Conservation (phyloP, 1,139 yeast genomes). For the Nadsonia starkeyi-henricii region DNA sequence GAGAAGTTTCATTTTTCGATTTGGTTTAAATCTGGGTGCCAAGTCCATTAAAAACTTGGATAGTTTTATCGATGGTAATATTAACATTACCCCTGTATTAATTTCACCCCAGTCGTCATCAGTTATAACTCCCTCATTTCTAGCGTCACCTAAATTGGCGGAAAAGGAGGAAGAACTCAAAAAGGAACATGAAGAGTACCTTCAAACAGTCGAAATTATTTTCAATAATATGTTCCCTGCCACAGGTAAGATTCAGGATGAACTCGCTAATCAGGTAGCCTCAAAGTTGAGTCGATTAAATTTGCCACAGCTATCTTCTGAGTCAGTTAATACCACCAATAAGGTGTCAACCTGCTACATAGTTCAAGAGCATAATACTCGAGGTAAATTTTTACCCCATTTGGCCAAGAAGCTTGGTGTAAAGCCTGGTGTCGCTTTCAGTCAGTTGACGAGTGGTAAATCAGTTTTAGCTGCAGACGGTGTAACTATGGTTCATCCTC, state of each 20-base stretch:
- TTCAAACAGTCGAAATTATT: slow-evolving; percentile 6
- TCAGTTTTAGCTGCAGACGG: slow-evolving; percentile 37
- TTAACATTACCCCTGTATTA: slow-evolving; percentile 8
- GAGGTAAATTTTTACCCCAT: slow-evolving; percentile 64
- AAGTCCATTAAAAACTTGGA: neutral
- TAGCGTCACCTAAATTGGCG: neutral
- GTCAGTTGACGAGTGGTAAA: slow-evolving; percentile 46
- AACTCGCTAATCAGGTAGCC: slow-evolving; percentile 3
- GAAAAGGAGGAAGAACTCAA: neutral
- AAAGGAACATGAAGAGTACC: slow-evolving; percentile 4
- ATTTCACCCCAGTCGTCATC: neutral
- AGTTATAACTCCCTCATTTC: neutral
- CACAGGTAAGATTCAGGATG: slow-evolving; percentile 3
- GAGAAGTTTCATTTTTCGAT: slow-evolving; percentile 81
- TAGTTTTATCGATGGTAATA: slow-evolving; percentile 1
- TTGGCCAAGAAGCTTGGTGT: slow-evolving; percentile 60
- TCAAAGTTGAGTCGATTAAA: neutral
- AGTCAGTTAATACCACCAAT: slow-evolving; percentile 4
- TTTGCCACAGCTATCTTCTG: neutral
- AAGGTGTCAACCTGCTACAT: slow-evolving; percentile 38
- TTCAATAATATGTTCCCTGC: slow-evolving; percentile 12
- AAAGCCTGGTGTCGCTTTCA: slow-evolving; percentile 47
- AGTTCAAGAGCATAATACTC: slow-evolving; percentile 46
- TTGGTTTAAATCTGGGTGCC: slow-evolving; percentile 42
- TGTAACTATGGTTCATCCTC: slow-evolving; percentile 49